Evolutionary conservation across 352 stramenopile genomes (phyloP).

Genomic region (Peronospora destructor): DNA sequence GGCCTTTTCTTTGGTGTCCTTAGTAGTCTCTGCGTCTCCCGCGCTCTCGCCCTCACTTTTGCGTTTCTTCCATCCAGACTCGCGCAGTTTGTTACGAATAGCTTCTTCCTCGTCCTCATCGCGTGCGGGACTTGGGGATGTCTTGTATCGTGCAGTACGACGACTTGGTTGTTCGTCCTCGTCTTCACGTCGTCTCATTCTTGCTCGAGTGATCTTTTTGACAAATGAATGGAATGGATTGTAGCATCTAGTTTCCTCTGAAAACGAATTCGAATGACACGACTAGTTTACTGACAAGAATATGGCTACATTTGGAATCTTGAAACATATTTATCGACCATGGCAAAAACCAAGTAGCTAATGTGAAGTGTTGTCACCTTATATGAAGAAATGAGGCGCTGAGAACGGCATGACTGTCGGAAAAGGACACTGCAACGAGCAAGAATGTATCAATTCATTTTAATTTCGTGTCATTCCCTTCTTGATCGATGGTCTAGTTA

Average conservation of each 20-base stretch:
- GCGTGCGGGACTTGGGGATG: conserved; percentile 14
- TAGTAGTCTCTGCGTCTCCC: conserved; percentile 13
- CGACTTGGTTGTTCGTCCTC: conserved; percentile 15
- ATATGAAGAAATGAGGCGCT: conserved; percentile 94
- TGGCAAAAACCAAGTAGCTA: neutral
- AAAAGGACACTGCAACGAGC: neutral
- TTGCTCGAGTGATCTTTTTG: conserved; percentile 2
- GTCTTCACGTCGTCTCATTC: conserved; percentile 27
- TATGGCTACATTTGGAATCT: conserved; percentile 15
- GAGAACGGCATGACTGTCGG: conserved; percentile 86
- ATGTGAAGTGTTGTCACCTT: conserved; percentile 26
- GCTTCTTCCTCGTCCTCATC: conserved; percentile 48
- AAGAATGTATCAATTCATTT: too few relatives aligned
- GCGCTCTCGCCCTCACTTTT: conserved; percentile 18
- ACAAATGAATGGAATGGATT: conserved; percentile 7
- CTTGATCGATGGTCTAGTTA: conserved; percentile 1
- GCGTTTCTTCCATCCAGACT: conserved; percentile 65
- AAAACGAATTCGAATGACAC: neutral
- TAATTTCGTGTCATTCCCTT: neutral
- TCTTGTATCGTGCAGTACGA: conserved; percentile 15
- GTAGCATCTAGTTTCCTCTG: neutral
- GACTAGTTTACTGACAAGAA: neutral
- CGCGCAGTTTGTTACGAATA: conserved; percentile 66
- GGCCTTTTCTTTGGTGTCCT: conserved; percentile 21
- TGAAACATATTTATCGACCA: conserved; percentile 10